These are phyloP conservation scores for Calocybe indica DNA, from an alignment of 768 basidiomycete species.

Conservation along the genomic window DNA sequence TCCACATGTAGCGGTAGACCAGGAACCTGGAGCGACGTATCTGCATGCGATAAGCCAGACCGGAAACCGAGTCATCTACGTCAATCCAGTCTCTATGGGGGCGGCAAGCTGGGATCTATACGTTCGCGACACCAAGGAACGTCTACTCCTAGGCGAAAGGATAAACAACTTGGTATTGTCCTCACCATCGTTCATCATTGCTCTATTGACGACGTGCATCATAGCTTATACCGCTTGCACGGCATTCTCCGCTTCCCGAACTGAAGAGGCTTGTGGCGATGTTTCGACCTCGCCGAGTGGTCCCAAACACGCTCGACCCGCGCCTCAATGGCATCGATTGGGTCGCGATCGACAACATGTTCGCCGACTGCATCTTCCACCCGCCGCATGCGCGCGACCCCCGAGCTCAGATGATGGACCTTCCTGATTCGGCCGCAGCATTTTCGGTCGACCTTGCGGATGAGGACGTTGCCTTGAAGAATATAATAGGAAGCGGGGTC, in stretches of 20 bases:
- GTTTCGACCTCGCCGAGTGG: constrained; percentile 70
- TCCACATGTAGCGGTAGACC: constrained; percentile 44
- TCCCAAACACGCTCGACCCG: constrained; percentile 74
- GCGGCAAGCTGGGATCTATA: constrained; percentile 46
- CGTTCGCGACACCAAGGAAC: constrained; percentile 29
- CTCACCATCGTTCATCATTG: neutral
- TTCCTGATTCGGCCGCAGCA: constrained; percentile 1
- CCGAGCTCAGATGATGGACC: neutral
- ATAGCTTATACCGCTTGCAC: constrained; percentile 76
- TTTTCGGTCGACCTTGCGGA: constrained; percentile 14
- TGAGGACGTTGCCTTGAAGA: constrained; percentile 52
- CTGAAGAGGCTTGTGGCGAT: constrained; percentile 74
- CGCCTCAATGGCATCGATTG: constrained; percentile 59
- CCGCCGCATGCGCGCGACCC: constrained; percentile 1
- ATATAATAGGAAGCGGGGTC: constrained; percentile 56
- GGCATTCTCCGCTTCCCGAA: constrained; percentile 88
- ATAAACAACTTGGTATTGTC: constrained; percentile 60
- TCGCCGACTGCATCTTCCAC: constrained; percentile 41
- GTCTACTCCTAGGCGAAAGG: constrained; percentile 33
- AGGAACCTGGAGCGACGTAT: constrained; percentile 17
- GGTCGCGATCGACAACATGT: constrained; percentile 64
- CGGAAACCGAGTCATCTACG: constrained; percentile 64
- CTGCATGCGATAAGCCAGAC: constrained; percentile 31
- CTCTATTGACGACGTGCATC: neutral
- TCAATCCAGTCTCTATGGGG: constrained; percentile 78